phyloP scores from a whole-genome alignment of 148 eudicot species.

The Vaccinium myrtillus region DNA sequence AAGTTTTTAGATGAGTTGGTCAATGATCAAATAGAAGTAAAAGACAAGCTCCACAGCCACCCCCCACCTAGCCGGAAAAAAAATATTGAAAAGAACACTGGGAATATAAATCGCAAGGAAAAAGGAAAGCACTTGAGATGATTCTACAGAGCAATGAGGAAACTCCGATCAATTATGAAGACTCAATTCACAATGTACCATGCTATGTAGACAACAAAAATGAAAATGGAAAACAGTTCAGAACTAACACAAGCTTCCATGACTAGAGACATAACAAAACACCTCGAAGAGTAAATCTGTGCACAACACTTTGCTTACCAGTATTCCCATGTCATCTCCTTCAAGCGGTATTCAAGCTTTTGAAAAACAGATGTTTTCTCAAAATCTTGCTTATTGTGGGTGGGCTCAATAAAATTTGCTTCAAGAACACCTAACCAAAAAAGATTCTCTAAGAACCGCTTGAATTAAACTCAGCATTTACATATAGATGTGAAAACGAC shows the following conservation, averaged over 20 bases:
- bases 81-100: neutral
- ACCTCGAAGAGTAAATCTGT: neutral
- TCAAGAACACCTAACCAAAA: slow-evolving; percentile 60
- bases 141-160: neutral
- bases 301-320: slow-evolving; percentile 47
- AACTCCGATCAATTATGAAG: neutral
- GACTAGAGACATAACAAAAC: neutral
- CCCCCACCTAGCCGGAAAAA: neutral
- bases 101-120: neutral
- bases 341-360: slow-evolving; percentile 77
- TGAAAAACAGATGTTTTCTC: slow-evolving; percentile 83
- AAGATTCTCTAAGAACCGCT: neutral
- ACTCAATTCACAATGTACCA: neutral
- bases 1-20: neutral
- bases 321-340: slow-evolving; percentile 88
- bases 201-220: neutral
- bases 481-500: neutral
- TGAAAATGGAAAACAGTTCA: neutral
- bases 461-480: neutral
- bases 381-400: slow-evolving; percentile 93
- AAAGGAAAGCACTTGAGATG: neutral
- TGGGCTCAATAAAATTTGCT: slow-evolving; percentile 83
- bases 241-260: slow-evolving; percentile 9
- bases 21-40: neutral
- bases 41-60: neutral